Base-by-base conservation (phyloP, 805 yeast species). In the Wickerhamomyces ciferrii region DNA sequence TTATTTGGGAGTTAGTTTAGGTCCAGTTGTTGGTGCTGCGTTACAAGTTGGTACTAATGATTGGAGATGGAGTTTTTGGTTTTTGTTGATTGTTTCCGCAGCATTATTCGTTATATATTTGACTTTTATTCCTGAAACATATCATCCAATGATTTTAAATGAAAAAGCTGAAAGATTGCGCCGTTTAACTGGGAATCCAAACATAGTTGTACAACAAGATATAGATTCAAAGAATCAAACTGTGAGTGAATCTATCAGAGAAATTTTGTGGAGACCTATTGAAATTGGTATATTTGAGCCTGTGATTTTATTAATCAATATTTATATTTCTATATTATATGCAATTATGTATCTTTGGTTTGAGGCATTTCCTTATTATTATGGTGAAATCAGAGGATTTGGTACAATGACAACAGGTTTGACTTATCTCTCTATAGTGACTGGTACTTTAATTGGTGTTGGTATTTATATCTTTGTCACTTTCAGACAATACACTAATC, bases 341-440 rank as follows among this genome's bases (percentile, higher is more conserved):
- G 76, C 83, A 25, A 60, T 74, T 27, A 52, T 77, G 50, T 82
- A 78, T 58, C 59, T 79, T 20, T 81, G 77, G 68, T 78, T 81
- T 53, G 86, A 82, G 60, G 80, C 79, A 5, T 78, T 78, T 62
- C 87, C 87, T 10, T 66, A 80, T 34, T 79, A 77, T 2, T 82
- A 74, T 50, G 46, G 50, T 9, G 75, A 69, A 2, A 55, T 68
- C 19, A 69, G 77, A 51, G 56, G 67, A 29, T 81, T 81, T 60
- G 69, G 76, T 4, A 54, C 69, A 21, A 68, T 78, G 29, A 77
- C 74, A 44, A 50, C 61, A 27, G 81, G 84, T 18, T 61, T 69
- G 3, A 61, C 82, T 1, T 82, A 69, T 60, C 41, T 76, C 36
- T 68, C 78, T 14, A 61, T 75, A 34, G 54, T 70, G 42, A 66